Evolutionary conservation across 2,329 filamentous ascomycete genomes (phyloP).

Genomic region (Ophiostoma angusticollis): DNA sequence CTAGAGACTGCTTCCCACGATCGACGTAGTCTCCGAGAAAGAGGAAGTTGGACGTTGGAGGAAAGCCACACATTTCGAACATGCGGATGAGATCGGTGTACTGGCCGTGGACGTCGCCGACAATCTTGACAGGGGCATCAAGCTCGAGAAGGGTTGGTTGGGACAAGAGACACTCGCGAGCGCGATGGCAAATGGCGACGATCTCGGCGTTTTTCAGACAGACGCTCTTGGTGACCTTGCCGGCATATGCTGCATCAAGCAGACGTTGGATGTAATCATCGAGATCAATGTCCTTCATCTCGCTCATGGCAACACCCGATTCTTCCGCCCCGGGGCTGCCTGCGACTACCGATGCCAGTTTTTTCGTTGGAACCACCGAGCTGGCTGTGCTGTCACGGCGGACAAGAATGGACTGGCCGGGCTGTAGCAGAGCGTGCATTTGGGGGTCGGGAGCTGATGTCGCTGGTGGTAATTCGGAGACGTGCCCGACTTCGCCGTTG

Average conservation of each 20-base stretch:
- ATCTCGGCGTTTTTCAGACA: slow-evolving; percentile 98
- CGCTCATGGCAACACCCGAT: slow-evolving; percentile 63
- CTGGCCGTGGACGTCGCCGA: slow-evolving; percentile 92
- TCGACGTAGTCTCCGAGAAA: slow-evolving; percentile 96
- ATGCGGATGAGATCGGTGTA: slow-evolving; percentile 92
- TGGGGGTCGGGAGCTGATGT: slow-evolving; percentile 39
- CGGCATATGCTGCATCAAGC: slow-evolving; percentile 86
- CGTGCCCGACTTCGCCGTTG: slow-evolving; percentile 82
- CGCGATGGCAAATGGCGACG: slow-evolving; percentile 79
- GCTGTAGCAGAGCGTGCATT: slow-evolving; percentile 49
- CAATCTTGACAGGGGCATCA: slow-evolving; percentile 91
- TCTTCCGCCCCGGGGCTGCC: slow-evolving; percentile 8
- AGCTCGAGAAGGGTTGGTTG: slow-evolving; percentile 89
- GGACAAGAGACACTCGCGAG: slow-evolving; percentile 76
- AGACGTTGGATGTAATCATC: slow-evolving; percentile 96
- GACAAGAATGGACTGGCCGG: slow-evolving; percentile 81
- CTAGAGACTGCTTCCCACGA: slow-evolving; percentile 86
- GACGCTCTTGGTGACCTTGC: slow-evolving; percentile 94
- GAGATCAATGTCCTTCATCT: slow-evolving; percentile 83
- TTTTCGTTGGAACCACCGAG: slow-evolving; percentile 43
- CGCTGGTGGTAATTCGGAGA: slow-evolving; percentile 78
- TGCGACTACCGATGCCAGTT: not conserved
- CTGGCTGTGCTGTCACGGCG: slow-evolving; percentile 62
- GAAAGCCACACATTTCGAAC: slow-evolving; percentile 98
- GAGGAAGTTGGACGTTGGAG: slow-evolving; percentile 79